Evolutionary conservation across 305 asterid genomes (phyloP), one percentile per base, ranked within the genome.

Genomic region (Coffea humblotiana): DNA sequence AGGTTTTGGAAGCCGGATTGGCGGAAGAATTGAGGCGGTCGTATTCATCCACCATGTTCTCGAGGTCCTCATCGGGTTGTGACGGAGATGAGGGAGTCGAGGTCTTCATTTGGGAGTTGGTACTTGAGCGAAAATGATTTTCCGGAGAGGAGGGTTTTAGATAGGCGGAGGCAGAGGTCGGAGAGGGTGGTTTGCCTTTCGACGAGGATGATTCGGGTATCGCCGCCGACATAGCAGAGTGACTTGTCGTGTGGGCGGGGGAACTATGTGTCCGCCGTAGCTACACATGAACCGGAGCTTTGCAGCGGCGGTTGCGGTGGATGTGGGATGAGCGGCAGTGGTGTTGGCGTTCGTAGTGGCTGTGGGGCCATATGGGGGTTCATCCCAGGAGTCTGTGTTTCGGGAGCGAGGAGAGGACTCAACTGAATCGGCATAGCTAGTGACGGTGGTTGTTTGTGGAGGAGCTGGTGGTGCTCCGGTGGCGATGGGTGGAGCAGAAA

Each of bases 221-320:
- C 96, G 5, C 98, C 98, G 70, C 98, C 98, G 83, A 92, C 86
- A 87, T 94, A 94, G 83, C 94, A 93, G 8, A 93, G 93, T 16
- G 92, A 82, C 84, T 93, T 94, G 76, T 94, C 97, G 86, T 92
- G 97, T 10, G 98, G 98, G 29, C 98, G 94, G 71, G 71, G 98
- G 98, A 78, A 94, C 84, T 81, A 94, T 94, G 83, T 93, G 97
- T 6, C 98, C 97, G 61, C 93, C 95, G 71, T 91, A 94, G 84
- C 98, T 94, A 88, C 97, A 93, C 98, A 94, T 93, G 27, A 94
- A 88, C 16, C 97, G 98, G 84, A 94, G 88, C 79, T 91, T 93
- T 79, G 48, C 19, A 13, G 84, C 29, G 78, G 83, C 14, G 40
- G 74, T 52, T 80, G 82, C 23, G 81, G 87, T 71, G 77, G 90